phyloP scores from a whole-genome alignment of 805 yeast species.

The Zygosaccharomyces pseudorouxii region DNA sequence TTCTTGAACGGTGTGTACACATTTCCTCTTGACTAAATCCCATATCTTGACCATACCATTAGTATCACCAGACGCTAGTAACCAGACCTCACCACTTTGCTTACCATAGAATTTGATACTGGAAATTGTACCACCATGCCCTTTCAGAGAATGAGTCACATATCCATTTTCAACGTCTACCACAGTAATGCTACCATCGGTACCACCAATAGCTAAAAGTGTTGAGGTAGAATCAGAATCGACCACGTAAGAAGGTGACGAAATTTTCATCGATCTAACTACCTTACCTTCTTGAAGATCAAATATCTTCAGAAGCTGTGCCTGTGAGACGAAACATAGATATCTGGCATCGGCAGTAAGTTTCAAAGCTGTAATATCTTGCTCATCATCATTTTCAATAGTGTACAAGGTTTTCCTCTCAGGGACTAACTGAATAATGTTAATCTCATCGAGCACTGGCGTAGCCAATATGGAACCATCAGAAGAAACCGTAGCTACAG shows the following conservation, averaged over 20 bases:
- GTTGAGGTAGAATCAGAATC: conserved; percentile 77
- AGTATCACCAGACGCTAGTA: conserved; percentile 67
- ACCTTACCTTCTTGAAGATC: conserved; percentile 36
- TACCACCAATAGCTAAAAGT: conserved; percentile 86
- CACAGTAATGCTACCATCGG: conserved; percentile 87
- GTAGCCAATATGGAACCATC: conserved; percentile 70
- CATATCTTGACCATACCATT: conserved; percentile 53
- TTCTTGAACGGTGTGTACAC: conserved; percentile 58
- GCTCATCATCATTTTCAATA: conserved; percentile 80
- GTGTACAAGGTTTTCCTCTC: conserved; percentile 40
- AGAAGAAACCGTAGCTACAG: conserved; percentile 61
- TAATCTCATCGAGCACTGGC: conserved; percentile 70
- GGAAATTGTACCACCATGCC: conserved; percentile 88
- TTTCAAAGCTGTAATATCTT: conserved; percentile 65
- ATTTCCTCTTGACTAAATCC: conserved; percentile 68
- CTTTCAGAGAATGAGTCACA: conserved; percentile 84
- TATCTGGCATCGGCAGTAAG: conserved; percentile 70
- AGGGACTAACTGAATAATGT: conserved; percentile 58
- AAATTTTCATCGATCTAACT: conserved; percentile 50
- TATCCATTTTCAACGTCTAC: conserved; percentile 89
- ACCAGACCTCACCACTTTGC: conserved; percentile 66
- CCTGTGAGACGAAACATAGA: conserved; percentile 73
- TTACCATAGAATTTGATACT: conserved; percentile 72
- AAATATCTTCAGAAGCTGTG: conserved; percentile 73
- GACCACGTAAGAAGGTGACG: conserved; percentile 80